Base-by-base conservation (phyloP, 1,284 basidiomycete species). In the Marasmius sp. region DNA sequence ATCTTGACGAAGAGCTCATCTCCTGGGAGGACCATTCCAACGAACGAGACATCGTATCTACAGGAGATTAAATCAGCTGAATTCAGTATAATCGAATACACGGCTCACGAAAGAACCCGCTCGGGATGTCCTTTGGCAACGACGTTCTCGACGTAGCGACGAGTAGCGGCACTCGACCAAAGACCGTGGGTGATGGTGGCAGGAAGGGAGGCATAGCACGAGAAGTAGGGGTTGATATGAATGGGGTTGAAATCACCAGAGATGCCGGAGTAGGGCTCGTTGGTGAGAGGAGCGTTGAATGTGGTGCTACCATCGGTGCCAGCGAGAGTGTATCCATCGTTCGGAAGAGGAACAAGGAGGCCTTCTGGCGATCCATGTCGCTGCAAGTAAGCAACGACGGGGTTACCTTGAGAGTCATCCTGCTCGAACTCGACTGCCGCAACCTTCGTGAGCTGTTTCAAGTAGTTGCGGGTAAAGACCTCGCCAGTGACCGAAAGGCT, bases 191-290 rank as follows among this genome's bases (percentile, higher is more conserved):
- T 98, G 73, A 99, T 99, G 18, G 97, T 98, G 14, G 93, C 93
- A 36, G 96, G 97, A 22, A 99, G 88, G 20, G 90, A 87, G 14
- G 97, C 96, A 69, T 93, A 95, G 74, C 95, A 91, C 34, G 97
- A 88, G 81, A 99, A 98, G 83, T 98, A 98, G 0, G 97, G 97
- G 79, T 99, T 98, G 77, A 97, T 83, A 77, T 99, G 97, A 68
- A 99, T 97, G n/a, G 93, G 92, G 69, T 92, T 98, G 84, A 94
- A 98, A 78, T 99, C 97, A 54, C 97, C 96, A 2, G 97, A 98
- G 62, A 96, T 87, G 75, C 91, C 89, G 6, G 95, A 98, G 81
- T 98, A 98, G 4, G 95, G 91, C 78, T 97, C 89, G 75, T 99
- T 98, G 59, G 93, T 93, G 48, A 92, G 80, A 16, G 96, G 93